Percentiles rank a stretch among this genome's conserved stretches.
Evolutionary conservation across 2,329 filamentous ascomycete species (phyloP).

Genomic region (Fusarium nelsonii): DNA sequence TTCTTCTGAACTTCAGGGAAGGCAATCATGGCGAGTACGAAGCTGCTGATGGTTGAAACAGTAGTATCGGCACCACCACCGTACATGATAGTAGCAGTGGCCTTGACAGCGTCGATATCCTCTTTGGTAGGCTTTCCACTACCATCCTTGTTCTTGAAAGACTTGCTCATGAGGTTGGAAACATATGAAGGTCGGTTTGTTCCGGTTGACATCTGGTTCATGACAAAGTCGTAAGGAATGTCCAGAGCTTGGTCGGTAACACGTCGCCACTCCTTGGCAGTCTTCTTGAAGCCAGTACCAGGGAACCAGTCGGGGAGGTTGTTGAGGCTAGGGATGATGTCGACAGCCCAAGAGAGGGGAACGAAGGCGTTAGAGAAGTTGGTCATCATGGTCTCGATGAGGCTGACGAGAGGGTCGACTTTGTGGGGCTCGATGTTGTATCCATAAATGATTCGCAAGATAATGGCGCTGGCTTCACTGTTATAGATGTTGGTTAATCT

Average conservation of each 20-base stretch:
- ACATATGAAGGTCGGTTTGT: constrained; percentile 46
- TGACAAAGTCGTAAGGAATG: constrained; percentile 51
- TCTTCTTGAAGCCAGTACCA: constrained; percentile 49
- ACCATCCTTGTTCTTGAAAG: constrained; percentile 14
- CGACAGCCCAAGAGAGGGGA: constrained; percentile 52
- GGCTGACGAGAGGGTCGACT: constrained; percentile 48
- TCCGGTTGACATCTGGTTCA: constrained; percentile 43
- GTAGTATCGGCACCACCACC: constrained; percentile 50
- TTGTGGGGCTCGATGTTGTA: constrained; percentile 51
- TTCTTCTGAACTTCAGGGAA: constrained; percentile 44
- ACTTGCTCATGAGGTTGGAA: constrained; percentile 42
- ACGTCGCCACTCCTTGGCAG: constrained; percentile 45
- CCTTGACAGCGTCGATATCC: constrained; percentile 45
- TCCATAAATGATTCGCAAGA: constrained; percentile 50
- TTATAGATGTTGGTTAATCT: neutral
- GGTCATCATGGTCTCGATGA: constrained; percentile 49
- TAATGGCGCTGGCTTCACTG: constrained; percentile 49
- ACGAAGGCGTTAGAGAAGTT: constrained; percentile 48
- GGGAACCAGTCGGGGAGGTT: constrained; percentile 51
- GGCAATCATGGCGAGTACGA: constrained; percentile 46
- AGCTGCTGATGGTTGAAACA: constrained; percentile 41
- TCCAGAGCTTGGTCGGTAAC: constrained; percentile 35
- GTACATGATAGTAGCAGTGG: constrained; percentile 47
- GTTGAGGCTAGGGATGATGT: constrained; percentile 50
- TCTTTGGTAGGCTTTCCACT: constrained; percentile 16